Percentiles rank a stretch among this genome's conserved stretches.
Evolutionary conservation across 2,329 filamentous ascomycete genomes (phyloP).

Genomic region (Apiospora marii): DNA sequence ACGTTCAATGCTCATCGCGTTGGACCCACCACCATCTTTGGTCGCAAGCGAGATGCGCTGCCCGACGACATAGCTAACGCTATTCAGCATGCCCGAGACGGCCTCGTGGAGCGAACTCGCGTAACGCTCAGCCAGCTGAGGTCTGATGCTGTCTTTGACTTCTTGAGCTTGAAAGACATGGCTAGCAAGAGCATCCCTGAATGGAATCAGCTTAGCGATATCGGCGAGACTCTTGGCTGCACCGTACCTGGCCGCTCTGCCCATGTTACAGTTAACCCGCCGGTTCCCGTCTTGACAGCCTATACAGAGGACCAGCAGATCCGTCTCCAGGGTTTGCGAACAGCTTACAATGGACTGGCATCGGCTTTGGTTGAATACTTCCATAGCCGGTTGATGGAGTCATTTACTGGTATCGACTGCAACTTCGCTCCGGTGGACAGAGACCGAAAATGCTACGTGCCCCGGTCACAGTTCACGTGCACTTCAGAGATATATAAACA

Average conservation of each 20-base stretch:
- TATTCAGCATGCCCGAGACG: constrained; percentile 57
- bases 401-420: neutral
- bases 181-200: neutral
- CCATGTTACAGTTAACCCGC: neutral
- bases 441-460: constrained; percentile 34
- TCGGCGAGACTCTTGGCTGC: neutral
- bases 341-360: neutral
- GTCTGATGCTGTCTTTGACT: neutral
- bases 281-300: neutral
- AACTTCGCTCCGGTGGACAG: constrained; percentile 26
- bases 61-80: constrained; percentile 64
- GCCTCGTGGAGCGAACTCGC: constrained; percentile 41
- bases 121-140: constrained; percentile 30
- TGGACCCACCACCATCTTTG: constrained; percentile 45
- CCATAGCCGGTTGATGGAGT: neutral
- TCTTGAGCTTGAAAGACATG: neutral
- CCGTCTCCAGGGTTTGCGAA: neutral
- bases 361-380: neutral
- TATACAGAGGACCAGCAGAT: neutral
- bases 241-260: neutral
- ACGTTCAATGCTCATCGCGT: no score
- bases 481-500: constrained; percentile 23
- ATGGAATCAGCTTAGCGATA: neutral
- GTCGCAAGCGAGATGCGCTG: constrained; percentile 55
- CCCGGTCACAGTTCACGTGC: constrained; percentile 21